Evolutionary conservation across 352 stramenopile genomes (phyloP).

Genomic region (Pythium rishiriense): DNA sequence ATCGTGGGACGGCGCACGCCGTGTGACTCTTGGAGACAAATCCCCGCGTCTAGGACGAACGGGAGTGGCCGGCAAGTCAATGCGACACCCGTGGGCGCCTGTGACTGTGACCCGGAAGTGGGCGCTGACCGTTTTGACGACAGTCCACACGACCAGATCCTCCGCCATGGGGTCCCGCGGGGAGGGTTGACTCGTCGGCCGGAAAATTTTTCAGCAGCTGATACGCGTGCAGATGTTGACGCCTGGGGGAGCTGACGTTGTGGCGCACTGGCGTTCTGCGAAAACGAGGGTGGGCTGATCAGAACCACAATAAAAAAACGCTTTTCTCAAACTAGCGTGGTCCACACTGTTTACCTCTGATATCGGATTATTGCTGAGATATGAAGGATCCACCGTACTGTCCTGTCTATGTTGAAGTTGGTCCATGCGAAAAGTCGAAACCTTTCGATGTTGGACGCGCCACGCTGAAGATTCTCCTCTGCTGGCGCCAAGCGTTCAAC

Average conservation of each 20-base stretch:
- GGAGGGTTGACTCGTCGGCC: conserved; percentile 8
- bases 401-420: conserved; percentile 24
- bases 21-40: conserved; percentile 9
- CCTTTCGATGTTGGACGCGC: neutral
- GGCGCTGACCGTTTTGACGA: neutral
- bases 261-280: conserved; percentile 15
- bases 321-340: conserved; percentile 2
- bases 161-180: neutral
- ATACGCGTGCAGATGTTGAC: neutral
- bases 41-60: neutral
- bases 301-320: conserved; percentile 10
- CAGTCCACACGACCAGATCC: neutral
- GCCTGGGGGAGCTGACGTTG: conserved; percentile 5
- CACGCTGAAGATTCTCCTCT: conserved; percentile 1
- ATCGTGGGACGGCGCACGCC: neutral
- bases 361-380: neutral
- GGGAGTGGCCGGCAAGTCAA: neutral
- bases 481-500: neutral
- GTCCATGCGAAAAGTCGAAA: conserved; percentile 6
- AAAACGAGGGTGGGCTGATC: conserved; percentile 11
- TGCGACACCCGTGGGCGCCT: neutral
- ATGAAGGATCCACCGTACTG: conserved; percentile 4
- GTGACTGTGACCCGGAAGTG: neutral
- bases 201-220: neutral
- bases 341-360: neutral